Conservation (phyloP, 139 green algal species). For the Closterium sp. region DNA sequence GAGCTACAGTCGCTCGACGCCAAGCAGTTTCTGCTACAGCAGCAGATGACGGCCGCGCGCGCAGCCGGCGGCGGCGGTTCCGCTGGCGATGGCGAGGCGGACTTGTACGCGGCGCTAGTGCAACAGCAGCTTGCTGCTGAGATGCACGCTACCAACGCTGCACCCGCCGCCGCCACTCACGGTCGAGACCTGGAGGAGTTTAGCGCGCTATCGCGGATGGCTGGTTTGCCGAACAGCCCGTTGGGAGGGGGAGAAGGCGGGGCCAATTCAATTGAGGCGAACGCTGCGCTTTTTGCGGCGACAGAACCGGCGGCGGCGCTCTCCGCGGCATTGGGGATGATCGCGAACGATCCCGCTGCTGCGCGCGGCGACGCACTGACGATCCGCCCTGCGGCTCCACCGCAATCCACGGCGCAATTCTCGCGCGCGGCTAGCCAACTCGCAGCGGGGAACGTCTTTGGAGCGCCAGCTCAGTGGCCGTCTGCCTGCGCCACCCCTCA, state of each 20-base stretch:
- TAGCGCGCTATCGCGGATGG: background rate
- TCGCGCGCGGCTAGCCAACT: background rate
- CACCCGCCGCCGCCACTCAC: background rate
- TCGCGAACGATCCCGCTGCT: background rate
- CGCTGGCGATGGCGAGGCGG: background rate
- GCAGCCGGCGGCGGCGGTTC: no score
- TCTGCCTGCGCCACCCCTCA: background rate
- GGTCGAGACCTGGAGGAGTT: background rate
- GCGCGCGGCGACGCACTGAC: background rate
- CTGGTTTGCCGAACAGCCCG: background rate
- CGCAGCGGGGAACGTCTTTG: background rate
- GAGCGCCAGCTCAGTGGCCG: background rate
- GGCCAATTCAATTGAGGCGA: background rate
- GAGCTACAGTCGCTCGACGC: background rate
- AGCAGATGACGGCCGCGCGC: background rate
- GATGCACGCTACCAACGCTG: background rate
- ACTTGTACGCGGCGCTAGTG: background rate
- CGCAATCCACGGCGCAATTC: background rate
- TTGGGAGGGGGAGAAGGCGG: background rate
- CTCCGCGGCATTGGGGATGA: background rate
- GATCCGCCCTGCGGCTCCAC: background rate
- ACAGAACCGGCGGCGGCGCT: background rate
- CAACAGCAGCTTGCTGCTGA: background rate
- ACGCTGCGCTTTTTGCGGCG: background rate
- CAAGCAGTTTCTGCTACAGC: background rate